Evolutionary conservation across 2,329 filamentous ascomycete species (phyloP).

Genomic region (Lachnellula occidentalis): DNA sequence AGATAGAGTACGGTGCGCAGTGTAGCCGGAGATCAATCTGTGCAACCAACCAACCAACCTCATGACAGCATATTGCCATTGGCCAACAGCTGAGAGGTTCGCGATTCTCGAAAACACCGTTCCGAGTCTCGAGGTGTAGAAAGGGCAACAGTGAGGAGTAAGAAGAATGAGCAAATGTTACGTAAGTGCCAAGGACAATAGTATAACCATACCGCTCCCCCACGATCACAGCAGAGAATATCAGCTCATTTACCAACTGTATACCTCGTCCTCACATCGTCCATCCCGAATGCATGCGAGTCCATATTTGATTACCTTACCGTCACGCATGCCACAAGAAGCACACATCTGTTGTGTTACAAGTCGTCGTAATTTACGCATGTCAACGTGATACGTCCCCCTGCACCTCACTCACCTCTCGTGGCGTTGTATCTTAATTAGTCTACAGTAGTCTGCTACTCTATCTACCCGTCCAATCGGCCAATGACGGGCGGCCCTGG

Average conservation of each 20-base stretch:
- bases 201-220: too few relatives aligned
- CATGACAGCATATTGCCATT: background rate
- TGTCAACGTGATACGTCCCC: background rate
- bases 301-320: background rate
- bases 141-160: too few relatives aligned
- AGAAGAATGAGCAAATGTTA: too few relatives aligned
- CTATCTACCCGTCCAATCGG: background rate
- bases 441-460: too few relatives aligned
- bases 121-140: too few relatives aligned
- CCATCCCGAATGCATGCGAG: background rate
- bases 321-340: background rate
- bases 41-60: conserved; percentile 4
- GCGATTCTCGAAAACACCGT: background rate
- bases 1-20: conserved; percentile 20
- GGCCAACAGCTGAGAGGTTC: background rate
- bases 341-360: background rate
- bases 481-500: conserved; percentile 2
- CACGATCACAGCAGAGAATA: too few relatives aligned
- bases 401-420: background rate
- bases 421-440: background rate
- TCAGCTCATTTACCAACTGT: too few relatives aligned
- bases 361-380: too few relatives aligned
- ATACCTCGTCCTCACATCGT: too few relatives aligned
- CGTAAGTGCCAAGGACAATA: too few relatives aligned
- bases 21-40: conserved; percentile 3